Evolutionary conservation across 257 asterid species (phyloP), one percentile per base, ranked within the genome.

Genomic region (Euphrasia confusa): DNA sequence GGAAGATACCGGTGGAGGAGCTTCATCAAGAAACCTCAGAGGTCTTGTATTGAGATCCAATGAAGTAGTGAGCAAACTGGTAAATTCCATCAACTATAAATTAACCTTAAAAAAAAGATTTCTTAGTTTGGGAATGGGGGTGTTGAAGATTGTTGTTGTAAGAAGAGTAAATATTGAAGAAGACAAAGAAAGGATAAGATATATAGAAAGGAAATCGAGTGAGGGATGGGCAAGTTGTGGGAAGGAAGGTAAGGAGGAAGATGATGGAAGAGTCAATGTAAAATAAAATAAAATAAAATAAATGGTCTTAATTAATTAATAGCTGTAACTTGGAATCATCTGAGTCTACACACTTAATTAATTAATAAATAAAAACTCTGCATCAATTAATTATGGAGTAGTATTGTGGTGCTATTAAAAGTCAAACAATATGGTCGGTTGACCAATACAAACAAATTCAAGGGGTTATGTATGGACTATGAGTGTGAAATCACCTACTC

Each of bases 21-120:
- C 32, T 45, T 76, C 79, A 5, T 72, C 74, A 13, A 63, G 24
- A 44, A 70, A 14, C 47, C 77, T 66, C 55, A 66, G 68, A 59
- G 97, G 95, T 28, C 64, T 84, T 5, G 69, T 5, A 56, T 74
- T 83, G 18, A 89, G 90, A 77, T 81, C 76, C 82, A 89, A 62
- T 4, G 97, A 84, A 72, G 95, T 87, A 10, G 4, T 53, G 47
- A 84, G 35, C 68, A 86, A 66, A 62, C 79, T 74, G 2, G 75
- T 69, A 56, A 79, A 84, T 26, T 89, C 97, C 97, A 89, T 89
- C 26, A 2, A 30, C 42, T 37, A 9, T 37, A 33, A 5, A 6
- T 37, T 8, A 37, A 37, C 42, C 42, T 37, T 37, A 35, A 37
- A 37, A 8, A 1, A 37, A 37, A 30, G 4, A 28, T 35, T 35